These are phyloP conservation scores for Hirsutella minnesotensis DNA, from an alignment of 2,329 filamentous ascomycete genomes.

Conservation along the genomic window DNA sequence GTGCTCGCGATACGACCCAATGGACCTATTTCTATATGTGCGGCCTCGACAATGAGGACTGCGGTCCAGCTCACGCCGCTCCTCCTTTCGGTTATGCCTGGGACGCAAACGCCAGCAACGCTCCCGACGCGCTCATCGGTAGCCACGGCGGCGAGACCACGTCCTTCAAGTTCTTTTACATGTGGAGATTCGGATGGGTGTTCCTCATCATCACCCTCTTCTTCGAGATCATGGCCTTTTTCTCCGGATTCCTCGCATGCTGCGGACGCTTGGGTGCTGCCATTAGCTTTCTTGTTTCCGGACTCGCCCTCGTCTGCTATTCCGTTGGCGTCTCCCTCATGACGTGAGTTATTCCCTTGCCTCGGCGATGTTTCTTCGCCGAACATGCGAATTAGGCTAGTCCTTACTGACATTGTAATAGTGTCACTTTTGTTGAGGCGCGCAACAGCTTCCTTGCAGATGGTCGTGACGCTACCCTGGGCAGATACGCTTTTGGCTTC, in stretches of 20 bases:
- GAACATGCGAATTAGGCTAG: no score
- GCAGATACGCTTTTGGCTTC: slow-evolving; percentile 62
- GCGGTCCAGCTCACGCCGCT: slow-evolving; percentile 49
- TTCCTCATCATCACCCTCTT: slow-evolving; percentile 79
- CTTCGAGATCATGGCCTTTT: slow-evolving; percentile 58
- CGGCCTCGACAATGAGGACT: slow-evolving; percentile 51
- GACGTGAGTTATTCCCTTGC: slow-evolving; percentile 44
- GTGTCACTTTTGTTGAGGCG: slow-evolving; percentile 53
- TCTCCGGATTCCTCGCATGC: slow-evolving; percentile 56
- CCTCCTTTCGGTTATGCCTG: slow-evolving; percentile 63
- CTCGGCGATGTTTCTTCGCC: neutral
- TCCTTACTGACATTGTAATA: slow-evolving; percentile 9
- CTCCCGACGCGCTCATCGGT: slow-evolving; percentile 35
- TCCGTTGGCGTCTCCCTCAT: slow-evolving; percentile 56
- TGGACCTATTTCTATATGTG: slow-evolving; percentile 92
- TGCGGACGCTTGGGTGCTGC: slow-evolving; percentile 60
- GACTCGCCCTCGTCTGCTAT: slow-evolving; percentile 57
- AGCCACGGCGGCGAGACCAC: slow-evolving; percentile 42
- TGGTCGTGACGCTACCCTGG: slow-evolving; percentile 47
- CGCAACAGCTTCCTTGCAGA: slow-evolving; percentile 51
- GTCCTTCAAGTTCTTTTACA: slow-evolving; percentile 57
- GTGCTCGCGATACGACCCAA: slow-evolving; percentile 55
- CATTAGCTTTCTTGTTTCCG: slow-evolving; percentile 45
- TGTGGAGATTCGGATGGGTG: slow-evolving; percentile 87
- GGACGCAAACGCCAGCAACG: slow-evolving; percentile 32